These are phyloP conservation scores for Polysphondylium violaceum DNA, from an alignment of 78 protist species.

Conservation along the genomic window DNA sequence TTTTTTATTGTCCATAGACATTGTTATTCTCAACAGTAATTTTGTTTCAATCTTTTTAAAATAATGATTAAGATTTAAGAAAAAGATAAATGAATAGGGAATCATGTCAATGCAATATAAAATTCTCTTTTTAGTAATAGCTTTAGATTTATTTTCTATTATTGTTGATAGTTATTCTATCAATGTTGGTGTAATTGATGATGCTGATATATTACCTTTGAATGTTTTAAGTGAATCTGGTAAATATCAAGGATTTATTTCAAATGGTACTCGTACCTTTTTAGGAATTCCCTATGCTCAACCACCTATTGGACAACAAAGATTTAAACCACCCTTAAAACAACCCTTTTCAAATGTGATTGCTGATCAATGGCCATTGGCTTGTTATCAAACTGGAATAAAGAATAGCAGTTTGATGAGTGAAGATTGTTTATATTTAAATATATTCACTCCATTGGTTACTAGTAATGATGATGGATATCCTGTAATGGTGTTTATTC, in stretches of 20 bases:
- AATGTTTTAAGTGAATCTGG: not conserved
- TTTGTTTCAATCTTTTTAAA: too few relatives aligned
- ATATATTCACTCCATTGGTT: slow-evolving; percentile 68
- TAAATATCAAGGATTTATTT: not conserved
- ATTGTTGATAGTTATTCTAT: too few relatives aligned
- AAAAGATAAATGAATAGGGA: too few relatives aligned
- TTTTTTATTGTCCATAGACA: too few relatives aligned
- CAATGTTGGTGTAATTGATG: too few relatives aligned
- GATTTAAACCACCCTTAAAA: not conserved
- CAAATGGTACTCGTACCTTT: slow-evolving; percentile 21
- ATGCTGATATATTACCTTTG: slow-evolving; percentile 23
- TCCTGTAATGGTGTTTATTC: slow-evolving; percentile 54
- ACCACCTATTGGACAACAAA: slow-evolving; percentile 70
- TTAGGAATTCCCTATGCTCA: slow-evolving; percentile 47
- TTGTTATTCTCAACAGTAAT: too few relatives aligned
- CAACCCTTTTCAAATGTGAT: not conserved
- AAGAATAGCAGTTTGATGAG: not conserved
- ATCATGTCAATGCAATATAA: too few relatives aligned
- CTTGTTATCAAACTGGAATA: slow-evolving; percentile 16
- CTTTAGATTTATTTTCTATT: too few relatives aligned
- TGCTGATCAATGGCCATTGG: slow-evolving; percentile 30
- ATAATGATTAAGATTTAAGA: too few relatives aligned
- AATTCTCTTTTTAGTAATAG: too few relatives aligned
- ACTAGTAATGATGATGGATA: not conserved
- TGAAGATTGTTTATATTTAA: slow-evolving; percentile 85